Base-by-base conservation (phyloP, 805 yeast species). In the Myxozyma vanderwaltii region DNA sequence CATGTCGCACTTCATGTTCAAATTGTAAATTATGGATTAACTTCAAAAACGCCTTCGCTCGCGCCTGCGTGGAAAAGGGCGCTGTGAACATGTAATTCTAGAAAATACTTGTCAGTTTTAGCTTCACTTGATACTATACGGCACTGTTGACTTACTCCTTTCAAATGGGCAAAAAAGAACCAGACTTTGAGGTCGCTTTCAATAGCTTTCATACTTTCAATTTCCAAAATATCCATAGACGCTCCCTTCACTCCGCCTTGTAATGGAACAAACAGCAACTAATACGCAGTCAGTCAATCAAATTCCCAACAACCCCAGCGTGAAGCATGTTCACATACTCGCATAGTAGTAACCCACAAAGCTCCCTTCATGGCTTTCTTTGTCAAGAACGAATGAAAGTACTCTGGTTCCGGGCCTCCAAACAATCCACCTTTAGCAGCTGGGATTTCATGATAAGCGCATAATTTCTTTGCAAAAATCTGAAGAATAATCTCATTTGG, bases 401-500 rank as follows among this genome's bases (percentile, higher is more conserved):
- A 51, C 53, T 62, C 65, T 19, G 63, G 64, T 29, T 58, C 65
- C 21, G 27, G 17, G n/a, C 15, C 23, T 7, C 36, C 26, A 36
- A 58, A 58, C 40, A 58, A n/a, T n/a, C 60, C 59, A 3, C 48
- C 17, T 17, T 38, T 59, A 2, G 29, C 41, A 33, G 47, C n/a
- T 26, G 61, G 55, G 2, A 51, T 23, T 26, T 43, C 61, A 19
- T 56, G 40, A 26, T 51, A 52, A 19, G 63, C 45, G 26, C 65
- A 62, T 29, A 59, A 36, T 35, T 69, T 66, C 31, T 58, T 60
- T 35, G 67, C 59, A 52, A 70, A 68, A 40, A 59, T 41, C 48
- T 67, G 72, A 49, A 70, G 52, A 33, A 70, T 63, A 29, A 68
- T 53, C 50, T 70, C 72, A 58, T 70, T 70, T 39, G 72, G 72